Base-by-base conservation (phyloP, 208 protist genomes). In the Chromosphaera perkinsii region DNA sequence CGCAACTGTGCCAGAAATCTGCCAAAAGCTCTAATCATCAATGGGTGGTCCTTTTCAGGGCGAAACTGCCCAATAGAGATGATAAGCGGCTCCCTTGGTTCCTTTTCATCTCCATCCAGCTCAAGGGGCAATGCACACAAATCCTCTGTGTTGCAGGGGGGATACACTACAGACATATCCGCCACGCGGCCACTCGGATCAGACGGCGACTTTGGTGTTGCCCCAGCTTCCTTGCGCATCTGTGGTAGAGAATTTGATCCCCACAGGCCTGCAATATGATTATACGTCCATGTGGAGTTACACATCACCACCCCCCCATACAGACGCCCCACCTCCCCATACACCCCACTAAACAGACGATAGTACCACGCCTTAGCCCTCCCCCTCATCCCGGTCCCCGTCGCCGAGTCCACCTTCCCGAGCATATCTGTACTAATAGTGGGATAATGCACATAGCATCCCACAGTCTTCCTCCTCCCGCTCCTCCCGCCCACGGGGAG, bases 381-480 rank as follows among this genome's bases (percentile, higher is more conserved):
- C 66, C 42, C 67, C 49, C 14, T 85, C 63, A 45, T 66, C 31
- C 20, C 35, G 27, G 31, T 33, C 26, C 55, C 26, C 12, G 29
- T 24, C 24, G 2, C n/a, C n/a, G 20, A 40, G n/a, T 20, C 1
- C 37, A 77, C 49, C 22, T 49, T 32, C 9, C 37, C n/a, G 24
- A 72, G 57, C 60, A 79, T 67, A 26, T 73, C 51, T 27, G 61
- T 75, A 26, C 56, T 73, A 20, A 98, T 93, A 12, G 93, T 90
- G 26, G 96, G 95, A 76, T 98, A 99, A 78, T 99, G 97, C 1
- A 91, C 90, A 75, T 99, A 99, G 47, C 78, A 88, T 1, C 82
- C 83, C 3, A 97, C 87, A 0, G 39, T n/a, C n/a, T n/a, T n/a
- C n/a, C n/a, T n/a, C n/a, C n/a, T n/a, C n/a, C n/a, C n/a, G n/a